These are phyloP conservation scores for Cladosporium sp. DNA, from an alignment of 2,329 filamentous ascomycete genomes.

Conservation along the genomic window DNA sequence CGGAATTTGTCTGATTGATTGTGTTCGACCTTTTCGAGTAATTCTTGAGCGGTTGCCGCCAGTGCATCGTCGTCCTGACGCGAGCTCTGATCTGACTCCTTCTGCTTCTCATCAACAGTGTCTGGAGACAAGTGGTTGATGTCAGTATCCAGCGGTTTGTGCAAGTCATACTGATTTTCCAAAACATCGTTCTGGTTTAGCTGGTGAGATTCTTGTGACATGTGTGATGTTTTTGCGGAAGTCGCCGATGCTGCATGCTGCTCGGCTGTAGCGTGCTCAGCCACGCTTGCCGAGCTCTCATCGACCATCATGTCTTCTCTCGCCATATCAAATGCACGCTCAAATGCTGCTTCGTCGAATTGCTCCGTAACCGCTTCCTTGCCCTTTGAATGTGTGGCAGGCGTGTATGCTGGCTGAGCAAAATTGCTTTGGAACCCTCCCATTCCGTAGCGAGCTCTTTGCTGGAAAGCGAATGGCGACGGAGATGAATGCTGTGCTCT, in stretches of 20 bases:
- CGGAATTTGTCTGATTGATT: conserved; percentile 72
- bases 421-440: conserved; percentile 26
- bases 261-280: neutral
- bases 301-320: conserved; percentile 35
- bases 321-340: conserved; percentile 50
- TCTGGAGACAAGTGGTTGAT: neutral
- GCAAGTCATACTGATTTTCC: neutral
- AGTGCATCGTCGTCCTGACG: conserved; percentile 61
- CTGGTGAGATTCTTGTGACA: conserved; percentile 4
- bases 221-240: neutral
- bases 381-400: conserved; percentile 24
- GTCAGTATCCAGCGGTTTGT: neutral
- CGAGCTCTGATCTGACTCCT: neutral
- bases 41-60: conserved; percentile 64
- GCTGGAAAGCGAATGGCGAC: conserved; percentile 30
- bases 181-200: neutral
- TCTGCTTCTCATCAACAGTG: neutral
- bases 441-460: conserved; percentile 27
- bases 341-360: conserved; percentile 55
- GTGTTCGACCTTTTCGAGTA: conserved; percentile 64
- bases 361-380: conserved; percentile 35
- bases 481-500: conserved; percentile 24
- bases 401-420: conserved; percentile 19
- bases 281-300: neutral
- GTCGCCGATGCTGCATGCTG: neutral